Evolutionary conservation across 2,329 filamentous ascomycete species (phyloP).

Genomic region (Fusarium sp.): DNA sequence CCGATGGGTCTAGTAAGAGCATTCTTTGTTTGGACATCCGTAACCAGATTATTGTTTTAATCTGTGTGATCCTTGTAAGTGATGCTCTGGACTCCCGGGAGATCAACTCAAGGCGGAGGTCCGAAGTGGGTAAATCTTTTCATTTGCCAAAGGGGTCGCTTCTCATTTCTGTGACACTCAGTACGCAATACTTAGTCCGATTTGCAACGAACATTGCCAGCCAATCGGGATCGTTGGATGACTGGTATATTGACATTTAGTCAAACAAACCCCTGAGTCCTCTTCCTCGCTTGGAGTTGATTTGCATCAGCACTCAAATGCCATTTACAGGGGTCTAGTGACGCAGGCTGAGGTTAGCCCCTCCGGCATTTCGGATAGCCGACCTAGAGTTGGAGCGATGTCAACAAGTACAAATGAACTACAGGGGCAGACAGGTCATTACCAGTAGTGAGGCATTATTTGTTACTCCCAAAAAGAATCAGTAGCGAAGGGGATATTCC

Average conservation of each 20-base stretch:
- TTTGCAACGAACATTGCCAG: background rate
- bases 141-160: background rate
- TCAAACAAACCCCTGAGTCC: background rate
- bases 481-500: background rate
- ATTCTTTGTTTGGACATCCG: background rate
- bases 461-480: background rate
- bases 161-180: background rate
- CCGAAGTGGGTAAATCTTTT: no score
- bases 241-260: background rate
- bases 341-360: background rate
- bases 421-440: no score
- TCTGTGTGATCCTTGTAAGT: background rate
- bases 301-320: background rate
- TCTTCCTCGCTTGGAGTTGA: background rate
- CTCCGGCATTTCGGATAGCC: background rate
- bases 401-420: background rate
- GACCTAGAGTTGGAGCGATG: background rate
- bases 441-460: background rate
- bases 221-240: background rate
- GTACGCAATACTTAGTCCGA: background rate
- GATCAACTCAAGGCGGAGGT: background rate
- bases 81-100: background rate
- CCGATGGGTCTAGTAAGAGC: fast-evolving
- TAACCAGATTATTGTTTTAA: background rate
- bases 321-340: background rate